Percentiles rank a stretch among this genome's conserved stretches.
Conservation (phyloP, 2,329 filamentous ascomycete genomes). For the Volutella citrinella region DNA sequence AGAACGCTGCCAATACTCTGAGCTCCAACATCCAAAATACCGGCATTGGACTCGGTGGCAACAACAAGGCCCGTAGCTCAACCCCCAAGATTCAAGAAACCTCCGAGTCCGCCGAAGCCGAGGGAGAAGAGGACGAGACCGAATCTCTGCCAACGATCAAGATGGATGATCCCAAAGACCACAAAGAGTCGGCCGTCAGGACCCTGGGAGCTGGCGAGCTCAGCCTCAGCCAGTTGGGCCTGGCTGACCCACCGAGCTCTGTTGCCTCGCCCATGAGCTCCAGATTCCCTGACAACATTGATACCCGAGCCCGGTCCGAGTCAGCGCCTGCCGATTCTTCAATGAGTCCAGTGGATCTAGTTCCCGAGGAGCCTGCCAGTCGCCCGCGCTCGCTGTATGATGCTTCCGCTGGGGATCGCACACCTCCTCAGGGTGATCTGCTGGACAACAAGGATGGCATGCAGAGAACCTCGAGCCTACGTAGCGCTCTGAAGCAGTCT, state of each 20-base stretch:
- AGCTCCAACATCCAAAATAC: slow-evolving; percentile 72
- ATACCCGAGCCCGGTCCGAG: slow-evolving; percentile 51
- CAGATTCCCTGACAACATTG: slow-evolving; percentile 50
- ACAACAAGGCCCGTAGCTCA: slow-evolving; percentile 32
- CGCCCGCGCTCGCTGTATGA: slow-evolving; percentile 53
- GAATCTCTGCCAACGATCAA: slow-evolving; percentile 37
- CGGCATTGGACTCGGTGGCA: slow-evolving; percentile 51
- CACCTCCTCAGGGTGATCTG: slow-evolving; percentile 61
- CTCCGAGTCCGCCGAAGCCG: slow-evolving; percentile 21
- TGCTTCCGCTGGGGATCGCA: slow-evolving; percentile 51
- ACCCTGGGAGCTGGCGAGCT: slow-evolving; percentile 87
- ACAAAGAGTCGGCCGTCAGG: slow-evolving; percentile 75
- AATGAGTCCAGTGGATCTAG: slow-evolving; percentile 22
- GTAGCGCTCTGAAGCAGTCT: slow-evolving; percentile 53
- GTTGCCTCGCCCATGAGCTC: slow-evolving; percentile 55
- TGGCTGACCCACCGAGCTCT: slow-evolving; percentile 57
- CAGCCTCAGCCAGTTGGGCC: slow-evolving; percentile 83
- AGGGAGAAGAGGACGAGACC: slow-evolving; percentile 42
- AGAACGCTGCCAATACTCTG: slow-evolving; percentile 79
- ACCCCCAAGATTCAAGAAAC: slow-evolving; percentile 23
- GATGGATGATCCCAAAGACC: slow-evolving; percentile 39
- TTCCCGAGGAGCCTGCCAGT: slow-evolving; percentile 34
- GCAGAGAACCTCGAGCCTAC: slow-evolving; percentile 64
- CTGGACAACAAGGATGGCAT: slow-evolving; percentile 61
- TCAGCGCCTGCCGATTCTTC: slow-evolving; percentile 53